Evolutionary conservation across 1,284 basidiomycete species (phyloP), one percentile per base, ranked within the genome.

Genomic region (Microbotryum violaceum): DNA sequence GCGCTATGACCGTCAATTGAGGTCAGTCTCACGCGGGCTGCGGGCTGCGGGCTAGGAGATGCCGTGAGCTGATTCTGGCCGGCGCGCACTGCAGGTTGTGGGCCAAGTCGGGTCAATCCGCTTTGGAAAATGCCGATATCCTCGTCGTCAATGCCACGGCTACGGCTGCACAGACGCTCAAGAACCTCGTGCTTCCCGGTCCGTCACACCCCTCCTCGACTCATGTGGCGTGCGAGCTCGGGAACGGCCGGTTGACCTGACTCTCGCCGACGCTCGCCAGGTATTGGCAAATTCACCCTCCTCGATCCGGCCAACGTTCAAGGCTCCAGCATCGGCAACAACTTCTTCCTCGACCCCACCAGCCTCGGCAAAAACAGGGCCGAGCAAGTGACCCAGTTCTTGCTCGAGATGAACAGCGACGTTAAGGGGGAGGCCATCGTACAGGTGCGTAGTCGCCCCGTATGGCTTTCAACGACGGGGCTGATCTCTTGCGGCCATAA

Each of bases 151-250:
- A 86, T 33, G 85, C 80, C 7, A 85, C 85, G 48, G 88, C 89
- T 1, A 88, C 91, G 1, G 85, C 88, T 1, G 87, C 88, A 33
- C 87, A 89, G 60, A 83, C 90, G 64, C 81, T 97, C 68, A 97
- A 97, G 81, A 97, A 97, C 74, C 85, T 97, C 64, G 90, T 97
- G 37, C 83, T 97, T 12, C 93, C 94, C 4, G 94, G 79, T 79
- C 9, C 57, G 75, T 59, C 33, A 16, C 18, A 18, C 2, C 49
- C 14, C 20, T 21, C 16, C 29, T 27, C 25, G 18, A 46, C n/a
- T 20, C 37, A 44, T 21, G 6, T 33, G 27, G 31, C 9, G 23
- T 23, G 20, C n/a, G 21, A 4, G 8, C 42, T 45, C 46, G 4
- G 20, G 25, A 25, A 27, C 27, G 27, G 27, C n/a, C n/a, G n/a